Evolutionary conservation across 1,284 basidiomycete genomes (phyloP).

Genomic region (Abortiporus biennis): DNA sequence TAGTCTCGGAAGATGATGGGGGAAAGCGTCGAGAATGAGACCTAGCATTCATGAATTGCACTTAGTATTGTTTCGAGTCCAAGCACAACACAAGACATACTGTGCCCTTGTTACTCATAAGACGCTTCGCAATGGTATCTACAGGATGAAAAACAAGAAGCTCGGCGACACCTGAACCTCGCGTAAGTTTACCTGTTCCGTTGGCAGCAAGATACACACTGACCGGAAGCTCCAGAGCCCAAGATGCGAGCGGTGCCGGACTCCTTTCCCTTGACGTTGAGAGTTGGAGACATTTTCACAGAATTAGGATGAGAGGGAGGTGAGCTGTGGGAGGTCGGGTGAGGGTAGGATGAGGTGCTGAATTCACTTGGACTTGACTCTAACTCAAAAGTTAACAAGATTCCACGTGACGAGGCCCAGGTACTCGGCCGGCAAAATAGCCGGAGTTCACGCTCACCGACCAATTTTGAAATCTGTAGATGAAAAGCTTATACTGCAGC

Average conservation of each 20-base stretch:
- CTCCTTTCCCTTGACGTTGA: constrained; percentile 68
- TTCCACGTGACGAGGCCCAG: too few species aligned
- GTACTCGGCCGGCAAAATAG: too few species aligned
- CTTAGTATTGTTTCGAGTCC: background rate
- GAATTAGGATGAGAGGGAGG: background rate
- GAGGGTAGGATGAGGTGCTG: background rate
- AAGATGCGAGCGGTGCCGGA: constrained; percentile 88
- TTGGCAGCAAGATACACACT: constrained; percentile 16
- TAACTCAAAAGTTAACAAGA: too few species aligned
- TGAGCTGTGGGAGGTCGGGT: background rate
- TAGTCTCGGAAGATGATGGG: constrained; percentile 86
- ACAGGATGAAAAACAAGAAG: constrained; percentile 88
- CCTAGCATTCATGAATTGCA: constrained; percentile 31
- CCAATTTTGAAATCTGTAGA: too few species aligned
- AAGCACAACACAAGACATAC: constrained; percentile 27
- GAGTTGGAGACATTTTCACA: constrained; percentile 52
- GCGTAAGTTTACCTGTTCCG: background rate
- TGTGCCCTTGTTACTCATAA: constrained; percentile 95
- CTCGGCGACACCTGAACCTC: constrained; percentile 79
- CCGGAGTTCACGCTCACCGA: too few species aligned
- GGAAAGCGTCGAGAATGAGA: constrained; percentile 57
- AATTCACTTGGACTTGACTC: background rate
- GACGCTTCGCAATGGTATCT: constrained; percentile 93
- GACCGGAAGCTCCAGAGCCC: constrained; percentile 89
- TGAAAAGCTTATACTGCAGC: too few species aligned